Percentiles rank a stretch among this genome's conserved stretches.
phyloP scores from a whole-genome alignment of 1,139 yeast species.

The Blastobotrys apis region DNA sequence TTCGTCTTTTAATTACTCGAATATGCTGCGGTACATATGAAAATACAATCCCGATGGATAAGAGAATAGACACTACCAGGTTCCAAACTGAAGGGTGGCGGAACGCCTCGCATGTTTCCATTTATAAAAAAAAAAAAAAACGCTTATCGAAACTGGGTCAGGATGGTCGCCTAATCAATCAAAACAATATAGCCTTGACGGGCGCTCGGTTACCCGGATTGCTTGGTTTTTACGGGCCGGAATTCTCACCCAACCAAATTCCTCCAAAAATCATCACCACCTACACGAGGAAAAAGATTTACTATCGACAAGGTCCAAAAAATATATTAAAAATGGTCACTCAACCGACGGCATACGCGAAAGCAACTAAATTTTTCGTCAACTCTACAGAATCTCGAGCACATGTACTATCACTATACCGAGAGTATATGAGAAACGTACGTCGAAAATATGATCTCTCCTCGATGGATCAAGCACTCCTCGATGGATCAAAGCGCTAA shows the following conservation, averaged over 20 bases:
- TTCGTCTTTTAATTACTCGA: slow-evolving; percentile 52
- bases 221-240: not conserved
- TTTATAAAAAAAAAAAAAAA: too few relatives aligned
- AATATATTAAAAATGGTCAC: slow-evolving; percentile 46
- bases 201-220: too few relatives aligned
- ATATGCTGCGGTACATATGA: slow-evolving; percentile 77
- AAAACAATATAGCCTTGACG: too few relatives aligned
- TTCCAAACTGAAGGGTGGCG: slow-evolving; percentile 31
- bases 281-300: not conserved
- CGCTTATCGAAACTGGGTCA: too few relatives aligned
- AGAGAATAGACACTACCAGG: slow-evolving; percentile 47
- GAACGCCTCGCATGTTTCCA: slow-evolving; percentile 19
- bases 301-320: not conserved
- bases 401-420: slow-evolving; percentile 67
- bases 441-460: slow-evolving; percentile 11
- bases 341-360: slow-evolving; percentile 78
- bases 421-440: slow-evolving; percentile 60
- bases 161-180: too few relatives aligned
- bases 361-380: slow-evolving; percentile 67
- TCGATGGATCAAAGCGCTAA: not conserved
- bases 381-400: slow-evolving; percentile 57
- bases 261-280: not conserved
- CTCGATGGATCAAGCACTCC: not conserved
- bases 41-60: slow-evolving; percentile 64
- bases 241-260: not conserved